phyloP scores from a whole-genome alignment of 2,329 filamentous ascomycete species.

The Claviceps maximensis region DNA sequence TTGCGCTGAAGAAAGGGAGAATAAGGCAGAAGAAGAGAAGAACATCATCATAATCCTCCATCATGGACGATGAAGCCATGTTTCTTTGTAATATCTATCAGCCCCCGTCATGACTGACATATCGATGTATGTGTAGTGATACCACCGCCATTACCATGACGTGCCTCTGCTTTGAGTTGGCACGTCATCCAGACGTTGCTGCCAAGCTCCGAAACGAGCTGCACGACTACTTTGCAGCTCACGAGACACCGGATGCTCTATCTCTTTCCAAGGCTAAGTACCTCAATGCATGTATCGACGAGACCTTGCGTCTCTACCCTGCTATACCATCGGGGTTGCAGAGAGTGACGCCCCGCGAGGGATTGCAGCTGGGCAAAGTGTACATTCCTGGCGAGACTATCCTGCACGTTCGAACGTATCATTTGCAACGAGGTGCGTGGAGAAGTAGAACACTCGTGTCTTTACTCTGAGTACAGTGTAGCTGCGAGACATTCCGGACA shows the following conservation, averaged over 20 bases:
- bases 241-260: neutral
- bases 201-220: constrained; percentile 1
- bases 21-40: too few species aligned
- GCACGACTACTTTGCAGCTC: neutral
- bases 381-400: constrained; percentile 20
- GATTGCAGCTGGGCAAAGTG: constrained; percentile 16
- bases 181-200: neutral
- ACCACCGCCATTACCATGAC: neutral
- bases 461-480: too few species aligned
- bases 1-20: too few species aligned
- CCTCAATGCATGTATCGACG: constrained; percentile 4
- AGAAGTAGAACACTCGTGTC: too few species aligned
- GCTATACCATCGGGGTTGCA: constrained; percentile 4
- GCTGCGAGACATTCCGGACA: too few species aligned
- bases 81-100: too few species aligned
- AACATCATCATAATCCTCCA: too few species aligned
- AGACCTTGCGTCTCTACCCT: constrained; percentile 4
- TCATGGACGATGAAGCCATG: too few species aligned
- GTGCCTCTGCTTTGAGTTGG: constrained; percentile 4
- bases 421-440: constrained; percentile 8
- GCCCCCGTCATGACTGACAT: too few species aligned
- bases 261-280: neutral
- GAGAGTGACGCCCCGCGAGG: constrained; percentile 23
- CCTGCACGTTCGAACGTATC: constrained; percentile 15
- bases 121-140: too few species aligned